A percentile compares a stretch with the other conserved stretches of the same genome.
Evolutionary conservation across 208 protist genomes (phyloP).

Genomic region (Angomonas ambiguus): DNA sequence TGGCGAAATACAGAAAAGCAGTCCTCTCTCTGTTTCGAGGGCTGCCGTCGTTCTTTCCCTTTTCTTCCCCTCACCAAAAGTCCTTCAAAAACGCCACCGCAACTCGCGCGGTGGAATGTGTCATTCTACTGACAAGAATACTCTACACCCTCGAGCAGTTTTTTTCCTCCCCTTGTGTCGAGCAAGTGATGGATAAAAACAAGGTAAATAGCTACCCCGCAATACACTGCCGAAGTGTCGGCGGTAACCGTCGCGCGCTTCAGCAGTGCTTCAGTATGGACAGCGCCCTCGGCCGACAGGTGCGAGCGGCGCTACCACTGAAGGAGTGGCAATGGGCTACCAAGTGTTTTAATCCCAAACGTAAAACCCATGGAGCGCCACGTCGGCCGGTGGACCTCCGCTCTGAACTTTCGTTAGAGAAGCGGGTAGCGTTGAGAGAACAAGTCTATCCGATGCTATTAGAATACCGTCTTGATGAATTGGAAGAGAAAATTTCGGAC

Average conservation of each 20-base stretch:
- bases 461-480: background rate
- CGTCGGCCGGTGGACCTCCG: background rate
- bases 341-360: slow-evolving; percentile 14
- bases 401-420: background rate
- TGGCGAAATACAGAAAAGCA: background rate
- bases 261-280: slow-evolving; percentile 25
- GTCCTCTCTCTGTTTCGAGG: background rate
- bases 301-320: slow-evolving; percentile 27
- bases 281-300: slow-evolving; percentile 34
- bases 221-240: background rate
- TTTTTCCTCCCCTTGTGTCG: background rate
- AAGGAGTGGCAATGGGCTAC: slow-evolving; percentile 31
- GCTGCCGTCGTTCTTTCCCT: slow-evolving; percentile 10
- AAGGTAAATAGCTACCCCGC: background rate
- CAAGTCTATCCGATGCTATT: background rate
- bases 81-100: slow-evolving; percentile 17
- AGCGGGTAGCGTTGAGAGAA: background rate
- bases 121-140: slow-evolving; percentile 11
- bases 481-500: background rate
- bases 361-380: background rate
- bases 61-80: slow-evolving; percentile 11
- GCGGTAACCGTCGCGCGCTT: slow-evolving; percentile 1
- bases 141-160: background rate
- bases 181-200: background rate
- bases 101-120: slow-evolving; percentile 4